These are phyloP conservation scores for Sideroxylon spinosum DNA, from an alignment of 179 eudicot genomes.

Conservation along the genomic window DNA sequence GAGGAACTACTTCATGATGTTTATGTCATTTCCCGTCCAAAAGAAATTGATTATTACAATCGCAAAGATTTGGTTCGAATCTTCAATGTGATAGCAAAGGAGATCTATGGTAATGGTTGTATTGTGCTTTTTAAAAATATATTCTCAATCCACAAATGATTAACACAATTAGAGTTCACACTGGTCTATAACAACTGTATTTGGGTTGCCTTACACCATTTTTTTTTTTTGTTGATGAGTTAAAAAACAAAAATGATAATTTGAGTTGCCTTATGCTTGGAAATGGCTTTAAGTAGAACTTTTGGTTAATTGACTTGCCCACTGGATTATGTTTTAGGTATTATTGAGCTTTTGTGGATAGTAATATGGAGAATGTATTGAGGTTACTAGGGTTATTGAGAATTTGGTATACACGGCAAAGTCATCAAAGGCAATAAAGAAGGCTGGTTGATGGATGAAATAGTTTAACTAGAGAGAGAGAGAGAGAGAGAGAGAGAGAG, in stretches of 20 bases:
- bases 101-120: constrained; percentile 55
- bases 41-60: constrained; percentile 46
- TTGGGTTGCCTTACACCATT: not conserved
- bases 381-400: too few relatives aligned
- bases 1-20: constrained; percentile 44
- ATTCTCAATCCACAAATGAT: not conserved
- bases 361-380: too few relatives aligned
- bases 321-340: not conserved
- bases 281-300: not conserved
- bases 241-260: too few relatives aligned
- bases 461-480: too few relatives aligned
- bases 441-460: too few relatives aligned
- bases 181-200: not conserved
- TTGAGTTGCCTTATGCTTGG: not conserved
- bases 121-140: not conserved
- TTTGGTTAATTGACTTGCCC: not conserved
- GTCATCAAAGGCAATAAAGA: too few relatives aligned
- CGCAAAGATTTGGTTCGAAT: constrained; percentile 60
- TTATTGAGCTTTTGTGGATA: too few relatives aligned
- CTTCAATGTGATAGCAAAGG: constrained; percentile 67
- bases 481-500: too few relatives aligned
- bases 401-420: too few relatives aligned
- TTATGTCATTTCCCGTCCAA: constrained; percentile 46
- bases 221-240: too few relatives aligned
- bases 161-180: not conserved